phyloP scores from a whole-genome alignment of 208 protist species.

The Porcisia deanei region DNA sequence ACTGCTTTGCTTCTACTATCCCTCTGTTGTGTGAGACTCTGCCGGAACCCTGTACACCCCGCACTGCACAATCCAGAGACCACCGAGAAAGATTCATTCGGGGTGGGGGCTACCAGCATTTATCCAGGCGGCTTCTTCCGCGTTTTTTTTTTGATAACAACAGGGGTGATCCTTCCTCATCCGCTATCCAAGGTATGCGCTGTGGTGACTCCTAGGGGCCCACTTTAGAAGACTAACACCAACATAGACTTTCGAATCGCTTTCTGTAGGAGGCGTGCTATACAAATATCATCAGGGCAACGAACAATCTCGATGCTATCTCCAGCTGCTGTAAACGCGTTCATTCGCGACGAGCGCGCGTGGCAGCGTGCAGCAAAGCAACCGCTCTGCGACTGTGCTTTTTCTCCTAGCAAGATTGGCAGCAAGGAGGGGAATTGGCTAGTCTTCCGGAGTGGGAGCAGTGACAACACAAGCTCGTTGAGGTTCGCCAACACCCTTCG shows the following conservation, averaged over 20 bases:
- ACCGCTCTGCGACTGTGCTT: neutral
- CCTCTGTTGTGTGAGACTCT: neutral
- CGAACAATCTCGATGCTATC: slow-evolving; percentile 7
- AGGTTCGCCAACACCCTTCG: slow-evolving; percentile 41
- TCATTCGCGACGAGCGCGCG: slow-evolving; percentile 49
- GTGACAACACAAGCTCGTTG: slow-evolving; percentile 39
- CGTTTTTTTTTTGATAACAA: neutral
- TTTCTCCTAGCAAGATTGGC: neutral
- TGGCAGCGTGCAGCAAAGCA: slow-evolving; percentile 50
- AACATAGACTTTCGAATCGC: neutral
- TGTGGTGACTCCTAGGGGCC: neutral
- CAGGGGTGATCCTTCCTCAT: neutral
- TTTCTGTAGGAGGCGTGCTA: neutral
- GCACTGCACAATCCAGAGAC: neutral
- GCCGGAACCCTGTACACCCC: neutral
- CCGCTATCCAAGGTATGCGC: neutral
- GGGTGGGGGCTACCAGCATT: neutral
- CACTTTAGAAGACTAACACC: neutral
- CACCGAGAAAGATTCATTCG: too few relatives aligned
- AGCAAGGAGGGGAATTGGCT: slow-evolving; percentile 34
- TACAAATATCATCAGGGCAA: neutral
- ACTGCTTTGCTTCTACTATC: neutral
- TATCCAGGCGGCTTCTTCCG: neutral
- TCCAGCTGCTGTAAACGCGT: slow-evolving; percentile 32
- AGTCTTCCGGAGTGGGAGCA: slow-evolving; percentile 52